Evolutionary conservation across 139 green algal species (phyloP).

Genomic region (Chlamydomonas sp.): DNA sequence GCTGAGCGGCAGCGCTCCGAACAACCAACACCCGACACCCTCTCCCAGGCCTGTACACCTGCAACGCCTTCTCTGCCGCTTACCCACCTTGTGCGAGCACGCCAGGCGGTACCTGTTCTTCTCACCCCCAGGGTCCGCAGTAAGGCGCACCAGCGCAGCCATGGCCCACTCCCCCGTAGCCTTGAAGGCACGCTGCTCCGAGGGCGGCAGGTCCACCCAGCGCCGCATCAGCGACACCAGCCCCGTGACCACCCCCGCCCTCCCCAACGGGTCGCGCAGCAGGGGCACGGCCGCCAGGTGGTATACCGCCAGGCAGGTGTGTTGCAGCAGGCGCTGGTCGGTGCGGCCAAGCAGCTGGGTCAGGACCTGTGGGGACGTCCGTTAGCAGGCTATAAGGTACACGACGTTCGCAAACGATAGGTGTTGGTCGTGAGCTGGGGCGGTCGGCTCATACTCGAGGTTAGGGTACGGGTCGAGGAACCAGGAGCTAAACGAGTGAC

Average conservation of each 20-base stretch:
- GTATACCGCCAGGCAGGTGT: conserved; percentile 27
- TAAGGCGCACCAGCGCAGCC: conserved; percentile 44
- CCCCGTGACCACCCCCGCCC: conserved; percentile 32
- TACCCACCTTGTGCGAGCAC: not conserved
- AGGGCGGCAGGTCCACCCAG: conserved; percentile 35
- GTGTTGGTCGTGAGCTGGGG: not conserved
- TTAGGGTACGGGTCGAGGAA: not conserved
- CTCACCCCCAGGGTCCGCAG: conserved; percentile 20
- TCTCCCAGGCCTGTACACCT: not conserved
- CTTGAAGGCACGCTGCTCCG: conserved; percentile 33
- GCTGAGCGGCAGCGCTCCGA: no score
- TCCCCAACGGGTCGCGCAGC: conserved; percentile 37
- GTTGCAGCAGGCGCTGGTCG: conserved; percentile 19
- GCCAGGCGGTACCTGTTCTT: conserved; percentile 26
- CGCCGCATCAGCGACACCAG: conserved; percentile 39
- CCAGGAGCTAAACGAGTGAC: not conserved
- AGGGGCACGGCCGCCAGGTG: conserved; percentile 38
- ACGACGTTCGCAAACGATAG: not conserved
- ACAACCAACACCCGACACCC: no score
- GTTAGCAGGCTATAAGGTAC: not conserved
- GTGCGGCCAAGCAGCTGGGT: conserved; percentile 29
- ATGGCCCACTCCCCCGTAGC: conserved; percentile 47
- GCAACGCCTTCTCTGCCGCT: not conserved
- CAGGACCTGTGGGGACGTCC: conserved; percentile 4
- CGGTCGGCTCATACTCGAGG: not conserved